These are phyloP conservation scores for Dipteronia dyeriana DNA, from an alignment of 345 rosid species.

Conservation along the genomic window DNA sequence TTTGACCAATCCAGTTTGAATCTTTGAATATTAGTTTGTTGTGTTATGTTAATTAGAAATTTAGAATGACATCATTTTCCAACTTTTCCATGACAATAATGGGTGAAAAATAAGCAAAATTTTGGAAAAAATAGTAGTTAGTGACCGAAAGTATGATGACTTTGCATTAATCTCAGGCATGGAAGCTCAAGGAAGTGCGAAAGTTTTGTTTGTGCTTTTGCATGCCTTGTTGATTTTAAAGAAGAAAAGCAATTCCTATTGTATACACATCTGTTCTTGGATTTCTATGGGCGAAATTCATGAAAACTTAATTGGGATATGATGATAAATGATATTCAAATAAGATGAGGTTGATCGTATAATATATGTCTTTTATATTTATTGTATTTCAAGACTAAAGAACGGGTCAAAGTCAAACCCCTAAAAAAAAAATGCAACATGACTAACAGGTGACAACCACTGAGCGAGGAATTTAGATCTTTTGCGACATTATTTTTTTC, in stretches of 20 bases:
- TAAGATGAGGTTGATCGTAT: too few relatives aligned
- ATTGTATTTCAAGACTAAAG: too few relatives aligned
- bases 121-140: background rate
- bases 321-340: too few relatives aligned
- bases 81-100: background rate
- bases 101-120: background rate
- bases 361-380: too few relatives aligned
- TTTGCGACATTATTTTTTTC: too few relatives aligned
- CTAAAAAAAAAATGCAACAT: too few relatives aligned
- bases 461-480: too few relatives aligned
- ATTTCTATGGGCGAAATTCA: background rate
- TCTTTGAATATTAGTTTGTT: conserved; percentile 1
- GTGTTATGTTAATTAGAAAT: background rate
- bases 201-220: background rate
- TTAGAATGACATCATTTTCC: background rate
- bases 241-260: background rate
- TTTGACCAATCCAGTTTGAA: conserved; percentile 15
- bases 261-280: background rate
- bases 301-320: too few relatives aligned
- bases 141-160: conserved; percentile 11
- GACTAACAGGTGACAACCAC: too few relatives aligned
- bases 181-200: background rate
- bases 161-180: background rate
- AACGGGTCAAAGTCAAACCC: too few relatives aligned
- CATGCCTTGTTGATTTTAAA: too few relatives aligned